A percentile compares a stretch with the other conserved stretches of the same genome.
phyloP scores from a whole-genome alignment of 2,329 filamentous ascomycete genomes.

The Alternaria alternata region DNA sequence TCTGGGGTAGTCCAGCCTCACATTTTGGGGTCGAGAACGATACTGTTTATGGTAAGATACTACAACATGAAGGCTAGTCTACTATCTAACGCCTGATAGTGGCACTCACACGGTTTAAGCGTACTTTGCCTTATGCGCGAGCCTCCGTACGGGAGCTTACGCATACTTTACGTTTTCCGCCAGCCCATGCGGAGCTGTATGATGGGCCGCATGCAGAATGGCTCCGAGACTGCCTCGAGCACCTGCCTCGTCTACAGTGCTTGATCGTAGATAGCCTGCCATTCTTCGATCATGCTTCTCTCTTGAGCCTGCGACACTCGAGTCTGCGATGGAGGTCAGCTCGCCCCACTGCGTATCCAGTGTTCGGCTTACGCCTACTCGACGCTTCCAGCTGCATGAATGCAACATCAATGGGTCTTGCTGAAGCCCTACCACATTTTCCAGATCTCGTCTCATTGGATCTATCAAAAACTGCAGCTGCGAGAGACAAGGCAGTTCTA shows the following conservation, averaged over 20 bases:
- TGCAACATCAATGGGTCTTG: slow-evolving; percentile 63
- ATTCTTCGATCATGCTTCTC: slow-evolving; percentile 68
- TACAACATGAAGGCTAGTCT: not conserved
- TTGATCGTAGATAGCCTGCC: slow-evolving; percentile 66
- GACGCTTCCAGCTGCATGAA: slow-evolving; percentile 66
- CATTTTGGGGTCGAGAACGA: slow-evolving; percentile 69
- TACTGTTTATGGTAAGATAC: slow-evolving; percentile 61
- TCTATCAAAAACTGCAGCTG: slow-evolving; percentile 62
- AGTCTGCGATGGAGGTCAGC: slow-evolving; percentile 36
- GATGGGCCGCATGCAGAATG: slow-evolving; percentile 66
- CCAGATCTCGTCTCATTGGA: slow-evolving; percentile 66
- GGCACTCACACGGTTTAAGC: slow-evolving; percentile 66
- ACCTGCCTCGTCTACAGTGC: slow-evolving; percentile 66
- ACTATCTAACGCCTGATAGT: slow-evolving; percentile 49
- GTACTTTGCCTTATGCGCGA: slow-evolving; percentile 63
- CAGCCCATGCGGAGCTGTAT: slow-evolving; percentile 68
- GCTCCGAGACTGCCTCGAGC: slow-evolving; percentile 66
- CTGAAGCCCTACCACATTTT: slow-evolving; percentile 61
- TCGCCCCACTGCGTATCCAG: slow-evolving; percentile 41
- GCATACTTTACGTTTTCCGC: slow-evolving; percentile 68
- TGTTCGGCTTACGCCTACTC: slow-evolving; percentile 62
- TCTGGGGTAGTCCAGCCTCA: slow-evolving; percentile 70
- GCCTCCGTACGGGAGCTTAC: slow-evolving; percentile 63
- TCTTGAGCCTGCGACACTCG: slow-evolving; percentile 58
- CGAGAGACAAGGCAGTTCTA: slow-evolving; percentile 60